These are phyloP conservation scores for Phytophthora palmivora DNA, from an alignment of 352 stramenopile species.

Conservation along the genomic window DNA sequence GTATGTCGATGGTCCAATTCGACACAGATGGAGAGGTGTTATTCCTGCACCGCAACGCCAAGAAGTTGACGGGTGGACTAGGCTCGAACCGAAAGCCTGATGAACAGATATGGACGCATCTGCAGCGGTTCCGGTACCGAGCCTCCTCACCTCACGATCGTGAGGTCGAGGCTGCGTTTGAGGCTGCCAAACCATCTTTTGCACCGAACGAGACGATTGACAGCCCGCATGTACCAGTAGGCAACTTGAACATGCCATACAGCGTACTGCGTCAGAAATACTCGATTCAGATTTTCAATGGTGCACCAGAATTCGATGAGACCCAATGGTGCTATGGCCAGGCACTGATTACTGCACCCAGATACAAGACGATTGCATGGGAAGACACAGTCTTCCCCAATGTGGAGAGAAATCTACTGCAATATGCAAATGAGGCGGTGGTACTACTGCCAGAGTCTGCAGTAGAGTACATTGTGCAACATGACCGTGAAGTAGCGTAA, in stretches of 20 bases:
- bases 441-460: conserved; percentile 20
- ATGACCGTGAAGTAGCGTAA: conserved; percentile 13
- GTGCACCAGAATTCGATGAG: conserved; percentile 42
- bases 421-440: conserved; percentile 41
- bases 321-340: conserved; percentile 57
- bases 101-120: conserved; percentile 43
- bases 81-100: conserved; percentile 12
- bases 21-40: conserved; percentile 46
- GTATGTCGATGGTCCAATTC: conserved; percentile 60
- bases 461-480: conserved; percentile 30
- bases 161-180: conserved; percentile 9
- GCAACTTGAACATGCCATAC: conserved; percentile 36
- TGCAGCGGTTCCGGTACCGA: conserved; percentile 47
- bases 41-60: conserved; percentile 60
- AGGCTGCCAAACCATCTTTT: conserved; percentile 13
- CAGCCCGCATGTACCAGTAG: conserved; percentile 11
- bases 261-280: conserved; percentile 42
- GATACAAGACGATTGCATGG: conserved; percentile 44
- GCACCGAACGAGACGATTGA: conserved; percentile 18
- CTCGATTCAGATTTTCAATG: conserved; percentile 47
- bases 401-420: conserved; percentile 43
- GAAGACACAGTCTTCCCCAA: conserved; percentile 34
- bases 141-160: conserved; percentile 22
- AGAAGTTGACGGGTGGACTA: conserved; percentile 45
- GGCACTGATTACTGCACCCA: conserved; percentile 25